Base-by-base conservation (phyloP, 495 filamentous ascomycete species). In the Niebla homalea region DNA sequence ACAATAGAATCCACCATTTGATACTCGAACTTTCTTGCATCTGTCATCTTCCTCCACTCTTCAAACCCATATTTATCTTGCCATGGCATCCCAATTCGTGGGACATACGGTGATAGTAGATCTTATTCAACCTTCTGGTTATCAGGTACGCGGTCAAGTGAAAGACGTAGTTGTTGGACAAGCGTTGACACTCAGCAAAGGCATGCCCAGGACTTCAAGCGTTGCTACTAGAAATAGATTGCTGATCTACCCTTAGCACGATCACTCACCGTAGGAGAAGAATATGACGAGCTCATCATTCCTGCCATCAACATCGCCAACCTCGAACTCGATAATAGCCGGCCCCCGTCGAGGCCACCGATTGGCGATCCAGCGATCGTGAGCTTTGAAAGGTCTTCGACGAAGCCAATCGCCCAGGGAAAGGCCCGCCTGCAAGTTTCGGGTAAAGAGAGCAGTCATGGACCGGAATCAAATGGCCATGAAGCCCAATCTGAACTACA, bases 51-150 rank as follows among this genome's bases (percentile, higher is more conserved):
- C 18, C 18, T 32, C 5, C 26, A 15, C 16, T 26, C 40, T n/a
- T 43, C 11, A 39, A 39, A 21, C 41, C 19, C 1, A 11, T 40
- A 11, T 18, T 43, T 23, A 16, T 41, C 47, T 19, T 51, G 68
- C 36, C 52, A 85, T 85, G 80, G 74, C 78, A 14, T 66, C 72
- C 52, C 73, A 82, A 56, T 90, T 92, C 63, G 81, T 89, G 53
- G 88, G 88, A 29, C 75, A 87, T 60, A 79, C 80, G 51, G 85
- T 94, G 62, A 64, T 82, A 46, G 78, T 93, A 55, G 88, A 80
- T 12, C 70, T 94, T 45, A 76, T 68, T 46, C 64, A 79, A 43
- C 87, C 87, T 23, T 73, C 75, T 2, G 73, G 78, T 54, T 75
- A 74, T 15, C 73, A 76, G 54, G 64, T 95, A 41, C 76, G 78